phyloP scores from a whole-genome alignment of 1,284 basidiomycete genomes.

The Ganoderma lucidum region DNA sequence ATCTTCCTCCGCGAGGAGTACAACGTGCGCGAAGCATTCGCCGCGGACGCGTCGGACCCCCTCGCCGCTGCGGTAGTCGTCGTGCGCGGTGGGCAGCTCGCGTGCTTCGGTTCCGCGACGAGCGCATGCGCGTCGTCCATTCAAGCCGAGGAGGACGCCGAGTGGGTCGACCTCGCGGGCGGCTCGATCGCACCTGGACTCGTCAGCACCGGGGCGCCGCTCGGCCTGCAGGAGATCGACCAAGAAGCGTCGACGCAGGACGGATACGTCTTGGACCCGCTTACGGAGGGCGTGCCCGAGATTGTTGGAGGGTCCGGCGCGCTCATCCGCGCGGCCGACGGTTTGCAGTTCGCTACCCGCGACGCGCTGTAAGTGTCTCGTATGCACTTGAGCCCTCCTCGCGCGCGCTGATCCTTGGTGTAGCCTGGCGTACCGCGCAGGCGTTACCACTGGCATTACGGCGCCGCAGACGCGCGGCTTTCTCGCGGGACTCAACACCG shows the following conservation, averaged over 20 bases:
- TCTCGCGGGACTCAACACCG: slow-evolving; percentile 72
- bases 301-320: slow-evolving; percentile 44
- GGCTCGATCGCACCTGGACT: slow-evolving; percentile 60
- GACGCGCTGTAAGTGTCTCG: slow-evolving; percentile 52
- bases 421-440: slow-evolving; percentile 46
- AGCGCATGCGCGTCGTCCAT: slow-evolving; percentile 33
- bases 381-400: neutral
- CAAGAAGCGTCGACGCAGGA: slow-evolving; percentile 74
- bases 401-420: neutral
- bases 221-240: slow-evolving; percentile 69
- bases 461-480: slow-evolving; percentile 64
- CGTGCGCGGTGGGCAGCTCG: slow-evolving; percentile 41
- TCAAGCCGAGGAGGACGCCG: slow-evolving; percentile 44
- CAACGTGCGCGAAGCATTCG: slow-evolving; percentile 32
- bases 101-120: slow-evolving; percentile 26
- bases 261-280: slow-evolving; percentile 53
- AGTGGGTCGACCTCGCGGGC: slow-evolving; percentile 48
- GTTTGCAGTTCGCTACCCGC: slow-evolving; percentile 58
- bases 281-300: slow-evolving; percentile 39
- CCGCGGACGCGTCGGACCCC: slow-evolving; percentile 20
- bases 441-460: slow-evolving; percentile 66
- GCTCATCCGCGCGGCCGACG: slow-evolving; percentile 58
- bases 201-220: slow-evolving; percentile 62
- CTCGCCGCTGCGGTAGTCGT: slow-evolving; percentile 42
- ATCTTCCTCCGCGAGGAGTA: slow-evolving; percentile 45